Evolutionary conservation across 768 basidiomycete genomes (phyloP).

Genomic region (Pleurotus pulmonarius): DNA sequence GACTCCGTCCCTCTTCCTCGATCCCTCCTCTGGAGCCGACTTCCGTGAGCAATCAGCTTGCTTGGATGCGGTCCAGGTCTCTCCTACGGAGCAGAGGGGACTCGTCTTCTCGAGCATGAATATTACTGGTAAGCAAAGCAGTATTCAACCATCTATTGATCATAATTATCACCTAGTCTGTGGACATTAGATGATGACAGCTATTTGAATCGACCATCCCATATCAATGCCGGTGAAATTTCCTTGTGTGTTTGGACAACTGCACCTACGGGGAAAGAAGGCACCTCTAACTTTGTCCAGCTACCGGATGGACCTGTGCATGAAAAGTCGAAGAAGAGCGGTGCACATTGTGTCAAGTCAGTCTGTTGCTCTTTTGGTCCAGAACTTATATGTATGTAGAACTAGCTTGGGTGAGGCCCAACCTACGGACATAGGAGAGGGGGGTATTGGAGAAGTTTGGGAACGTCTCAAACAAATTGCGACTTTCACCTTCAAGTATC

Average conservation of each 20-base stretch:
- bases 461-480: background rate
- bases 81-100: no score
- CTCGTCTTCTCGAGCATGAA: no score
- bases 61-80: no score
- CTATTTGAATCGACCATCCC: background rate
- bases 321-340: slow-evolving; percentile 22
- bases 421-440: no score
- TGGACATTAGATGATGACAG: slow-evolving; percentile 8
- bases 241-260: slow-evolving; percentile 8
- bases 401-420: background rate
- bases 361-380: background rate
- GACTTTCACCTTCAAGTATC: slow-evolving; percentile 15
- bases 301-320: slow-evolving; percentile 13
- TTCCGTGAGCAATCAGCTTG: no score
- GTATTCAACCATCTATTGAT: no score
- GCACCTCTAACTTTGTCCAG: background rate
- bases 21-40: no score
- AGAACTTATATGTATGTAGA: background rate
- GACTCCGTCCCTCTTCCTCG: no score
- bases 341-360: slow-evolving; percentile 22
- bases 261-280: slow-evolving; percentile 1
- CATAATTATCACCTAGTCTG: no score
- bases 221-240: slow-evolving; percentile 8
- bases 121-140: no score
- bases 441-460: background rate